phyloP scores from a whole-genome alignment of 2,329 filamentous ascomycete species.

The Hypoxylon sp. region DNA sequence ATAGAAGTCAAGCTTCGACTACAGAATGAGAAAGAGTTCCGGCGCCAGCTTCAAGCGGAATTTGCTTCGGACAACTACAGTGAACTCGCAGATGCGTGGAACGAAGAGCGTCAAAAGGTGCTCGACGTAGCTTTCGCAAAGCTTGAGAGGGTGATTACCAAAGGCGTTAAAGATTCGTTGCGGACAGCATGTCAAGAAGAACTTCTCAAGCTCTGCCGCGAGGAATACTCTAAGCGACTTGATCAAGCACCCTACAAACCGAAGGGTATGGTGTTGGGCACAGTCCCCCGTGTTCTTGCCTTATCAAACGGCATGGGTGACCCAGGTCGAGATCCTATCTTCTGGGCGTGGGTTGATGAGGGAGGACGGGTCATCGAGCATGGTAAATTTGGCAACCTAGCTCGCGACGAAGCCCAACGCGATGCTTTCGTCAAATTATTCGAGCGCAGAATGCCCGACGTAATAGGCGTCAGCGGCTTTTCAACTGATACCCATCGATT shows the following conservation, averaged over 20 bases:
- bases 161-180: slow-evolving; percentile 93
- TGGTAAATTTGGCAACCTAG: slow-evolving; percentile 85
- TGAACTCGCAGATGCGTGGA: slow-evolving; percentile 95
- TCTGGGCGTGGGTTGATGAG: slow-evolving; percentile 94
- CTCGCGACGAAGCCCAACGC: slow-evolving; percentile 73
- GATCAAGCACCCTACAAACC: slow-evolving; percentile 98
- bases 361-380: slow-evolving; percentile 90
- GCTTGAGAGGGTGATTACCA: slow-evolving; percentile 84
- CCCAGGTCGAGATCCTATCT: slow-evolving; percentile 78
- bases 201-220: slow-evolving; percentile 86
- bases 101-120: slow-evolving; percentile 85
- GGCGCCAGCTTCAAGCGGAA: slow-evolving; percentile 79
- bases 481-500: slow-evolving; percentile 87
- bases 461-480: slow-evolving; percentile 89
- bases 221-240: slow-evolving; percentile 88
- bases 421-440: slow-evolving; percentile 83
- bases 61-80: slow-evolving; percentile 97
- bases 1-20: slow-evolving; percentile 86
- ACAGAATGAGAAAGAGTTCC: slow-evolving; percentile 80
- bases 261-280: slow-evolving; percentile 90
- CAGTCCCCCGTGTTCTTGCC: slow-evolving; percentile 85
- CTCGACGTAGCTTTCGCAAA: slow-evolving; percentile 84
- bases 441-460: slow-evolving; percentile 84
- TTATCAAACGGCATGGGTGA: slow-evolving; percentile 88
- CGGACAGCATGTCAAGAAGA: slow-evolving; percentile 94